These are phyloP conservation scores for Cucumis sativus DNA, from an alignment of 306 rosid genomes.

Conservation along the genomic window DNA sequence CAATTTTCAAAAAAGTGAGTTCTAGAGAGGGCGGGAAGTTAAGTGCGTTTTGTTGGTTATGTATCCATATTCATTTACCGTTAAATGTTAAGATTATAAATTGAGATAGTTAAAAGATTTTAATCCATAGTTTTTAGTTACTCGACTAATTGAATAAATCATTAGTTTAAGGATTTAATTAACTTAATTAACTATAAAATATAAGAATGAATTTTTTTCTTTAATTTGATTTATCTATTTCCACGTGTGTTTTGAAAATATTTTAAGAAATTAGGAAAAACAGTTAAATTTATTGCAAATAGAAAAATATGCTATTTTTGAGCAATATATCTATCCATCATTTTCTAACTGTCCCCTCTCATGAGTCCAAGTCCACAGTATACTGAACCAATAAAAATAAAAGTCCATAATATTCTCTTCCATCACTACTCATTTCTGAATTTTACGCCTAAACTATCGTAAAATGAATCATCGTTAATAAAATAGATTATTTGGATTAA, in stretches of 20 bases:
- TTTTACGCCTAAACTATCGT: not conserved
- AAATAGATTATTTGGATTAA: not conserved
- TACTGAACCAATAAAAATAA: no score
- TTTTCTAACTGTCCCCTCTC: not conserved
- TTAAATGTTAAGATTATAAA: no score
- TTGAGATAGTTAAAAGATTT: no score
- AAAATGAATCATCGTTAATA: not conserved
- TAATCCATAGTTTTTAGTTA: no score
- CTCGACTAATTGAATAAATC: no score
- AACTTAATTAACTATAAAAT: no score
- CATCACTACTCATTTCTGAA: not conserved
- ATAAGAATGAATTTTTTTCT: no score
- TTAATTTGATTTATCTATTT: no score
- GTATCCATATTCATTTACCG: not conserved
- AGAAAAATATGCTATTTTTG: not conserved
- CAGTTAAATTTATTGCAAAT: no score
- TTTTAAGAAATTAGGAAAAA: no score
- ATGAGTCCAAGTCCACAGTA: not conserved
- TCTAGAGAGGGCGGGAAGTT: not conserved
- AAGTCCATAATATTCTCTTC: not conserved
- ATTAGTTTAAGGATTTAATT: no score
- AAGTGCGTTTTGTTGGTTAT: not conserved
- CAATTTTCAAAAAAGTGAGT: not conserved
- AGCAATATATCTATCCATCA: not conserved
- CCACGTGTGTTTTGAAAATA: no score